Evolutionary conservation across 495 filamentous ascomycete species (phyloP).

Genomic region (Lepidopterella palustris): DNA sequence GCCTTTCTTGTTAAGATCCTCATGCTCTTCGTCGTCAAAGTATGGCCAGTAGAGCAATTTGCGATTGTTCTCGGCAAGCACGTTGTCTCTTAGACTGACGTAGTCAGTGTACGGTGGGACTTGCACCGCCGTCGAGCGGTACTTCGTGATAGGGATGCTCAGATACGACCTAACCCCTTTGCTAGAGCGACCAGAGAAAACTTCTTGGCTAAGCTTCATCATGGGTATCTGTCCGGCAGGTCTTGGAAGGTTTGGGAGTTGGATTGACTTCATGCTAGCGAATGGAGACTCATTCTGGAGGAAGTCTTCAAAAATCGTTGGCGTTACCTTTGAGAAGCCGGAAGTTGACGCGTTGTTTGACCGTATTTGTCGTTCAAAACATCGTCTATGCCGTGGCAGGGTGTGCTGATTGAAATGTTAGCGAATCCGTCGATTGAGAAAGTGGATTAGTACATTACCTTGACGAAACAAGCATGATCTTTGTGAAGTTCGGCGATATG

Average conservation of each 20-base stretch:
- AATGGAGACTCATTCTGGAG: constrained; percentile 11
- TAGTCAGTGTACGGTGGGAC: constrained; percentile 14
- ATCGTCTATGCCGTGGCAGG: constrained; percentile 8
- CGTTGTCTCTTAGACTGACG: constrained; percentile 10
- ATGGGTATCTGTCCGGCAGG: neutral
- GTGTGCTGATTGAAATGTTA: neutral
- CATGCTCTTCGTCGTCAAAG: constrained; percentile 27
- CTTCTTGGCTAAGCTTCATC: constrained; percentile 5
- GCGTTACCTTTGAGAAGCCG: neutral
- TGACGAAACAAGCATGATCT: constrained; percentile 2
- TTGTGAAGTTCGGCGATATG: constrained; percentile 5
- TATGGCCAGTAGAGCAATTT: constrained; percentile 31
- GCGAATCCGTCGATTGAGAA: neutral
- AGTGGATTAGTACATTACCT: neutral
- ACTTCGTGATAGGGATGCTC: constrained; percentile 6
- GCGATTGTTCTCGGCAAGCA: constrained; percentile 30
- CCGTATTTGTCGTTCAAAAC: constrained; percentile 5
- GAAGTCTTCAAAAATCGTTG: neutral
- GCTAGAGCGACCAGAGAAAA: neutral
- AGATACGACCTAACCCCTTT: neutral
- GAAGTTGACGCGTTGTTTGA: neutral
- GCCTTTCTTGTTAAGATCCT: constrained; percentile 8
- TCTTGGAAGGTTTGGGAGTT: neutral
- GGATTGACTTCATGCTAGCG: constrained; percentile 12
- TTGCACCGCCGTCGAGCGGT: constrained; percentile 6